Base-by-base conservation (phyloP, 768 basidiomycete species). In the Tylopilus subfusipes region DNA sequence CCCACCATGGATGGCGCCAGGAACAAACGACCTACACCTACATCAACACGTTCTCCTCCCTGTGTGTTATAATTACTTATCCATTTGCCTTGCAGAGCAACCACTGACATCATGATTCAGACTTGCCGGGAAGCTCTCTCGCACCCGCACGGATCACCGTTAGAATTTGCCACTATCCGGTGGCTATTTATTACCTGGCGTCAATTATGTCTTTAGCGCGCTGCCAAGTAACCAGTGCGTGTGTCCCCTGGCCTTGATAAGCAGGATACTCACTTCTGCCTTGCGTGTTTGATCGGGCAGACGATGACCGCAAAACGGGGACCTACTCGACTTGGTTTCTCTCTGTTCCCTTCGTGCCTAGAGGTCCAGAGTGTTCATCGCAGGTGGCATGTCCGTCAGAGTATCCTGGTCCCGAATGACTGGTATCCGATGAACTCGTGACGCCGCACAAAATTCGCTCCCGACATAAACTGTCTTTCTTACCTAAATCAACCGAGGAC, bases 361-460 rank as follows among this genome's bases (percentile, higher is more conserved):
- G 6, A 47, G 18, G 21, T 12, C 40, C 8, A 42, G 46, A 40
- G 24, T 27, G 46, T 42, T 21, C 27, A 45, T 54, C 4, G 10
- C 40, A 13, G 24, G 19, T 24, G 29, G 38, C 38, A 14, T 24
- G 39, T 31, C 29, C 5, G n/a, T 47, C 33, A 34, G 36, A n/a
- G 24, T 14, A 38, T 36, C 50, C 13, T 43, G 16, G 30, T 25
- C 22, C 33, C 18, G 30, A 45, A 21, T 21, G 6, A 14, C n/a
- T 31, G 46, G 42, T 29, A 36, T 33, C 30, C 40, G 4, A 44
- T 38, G 33, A 21, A 5, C 18, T 36, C 27, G 4, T 19, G 29
- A 42, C 21, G 9, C 21, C 57, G 50, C 57, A 44, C 49, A 43
- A 58, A 57, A 21, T 57, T 57, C 55, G 24, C 29, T 29, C 29